Conservation (phyloP, 495 filamentous ascomycete genomes). For the Trypethelium eluteriae region DNA sequence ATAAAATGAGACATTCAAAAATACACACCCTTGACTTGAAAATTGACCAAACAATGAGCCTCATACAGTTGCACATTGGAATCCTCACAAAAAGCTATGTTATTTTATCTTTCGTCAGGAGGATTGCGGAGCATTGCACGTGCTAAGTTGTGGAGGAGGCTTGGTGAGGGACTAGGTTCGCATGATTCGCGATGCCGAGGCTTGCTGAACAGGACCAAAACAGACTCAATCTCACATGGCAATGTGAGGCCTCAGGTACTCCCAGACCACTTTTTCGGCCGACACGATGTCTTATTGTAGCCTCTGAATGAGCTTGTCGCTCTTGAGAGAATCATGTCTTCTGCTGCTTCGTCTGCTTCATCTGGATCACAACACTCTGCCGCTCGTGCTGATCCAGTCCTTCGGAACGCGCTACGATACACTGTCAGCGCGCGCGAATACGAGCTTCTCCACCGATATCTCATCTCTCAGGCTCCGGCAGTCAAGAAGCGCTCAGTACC, state of each 20-base stretch:
- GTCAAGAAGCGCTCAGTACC: constrained; percentile 54
- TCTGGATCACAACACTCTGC: not conserved
- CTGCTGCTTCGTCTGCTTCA: not conserved
- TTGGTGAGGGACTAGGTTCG: too few relatives aligned
- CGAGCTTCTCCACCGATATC: constrained; percentile 67
- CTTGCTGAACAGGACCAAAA: not conserved
- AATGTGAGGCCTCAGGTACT: not conserved
- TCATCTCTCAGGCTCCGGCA: constrained; percentile 57
- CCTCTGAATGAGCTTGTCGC: not conserved
- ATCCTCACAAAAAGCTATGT: too few relatives aligned
- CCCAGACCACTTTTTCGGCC: not conserved
- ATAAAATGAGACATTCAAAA: too few relatives aligned
- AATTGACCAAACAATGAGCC: too few relatives aligned
- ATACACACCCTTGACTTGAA: too few relatives aligned
- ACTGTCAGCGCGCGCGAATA: constrained; percentile 81
- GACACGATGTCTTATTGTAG: not conserved
- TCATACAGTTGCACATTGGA: too few relatives aligned
- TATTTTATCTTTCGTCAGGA: too few relatives aligned
- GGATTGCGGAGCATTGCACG: not conserved
- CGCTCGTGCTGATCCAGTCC: constrained; percentile 46
- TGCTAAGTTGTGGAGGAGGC: not conserved
- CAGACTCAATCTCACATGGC: not conserved
- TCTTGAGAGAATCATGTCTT: not conserved
- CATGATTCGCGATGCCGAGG: not conserved
- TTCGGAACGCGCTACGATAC: constrained; percentile 73